Base-by-base conservation (phyloP, 768 basidiomycete genomes). In the Auriscalpium microsporum region DNA sequence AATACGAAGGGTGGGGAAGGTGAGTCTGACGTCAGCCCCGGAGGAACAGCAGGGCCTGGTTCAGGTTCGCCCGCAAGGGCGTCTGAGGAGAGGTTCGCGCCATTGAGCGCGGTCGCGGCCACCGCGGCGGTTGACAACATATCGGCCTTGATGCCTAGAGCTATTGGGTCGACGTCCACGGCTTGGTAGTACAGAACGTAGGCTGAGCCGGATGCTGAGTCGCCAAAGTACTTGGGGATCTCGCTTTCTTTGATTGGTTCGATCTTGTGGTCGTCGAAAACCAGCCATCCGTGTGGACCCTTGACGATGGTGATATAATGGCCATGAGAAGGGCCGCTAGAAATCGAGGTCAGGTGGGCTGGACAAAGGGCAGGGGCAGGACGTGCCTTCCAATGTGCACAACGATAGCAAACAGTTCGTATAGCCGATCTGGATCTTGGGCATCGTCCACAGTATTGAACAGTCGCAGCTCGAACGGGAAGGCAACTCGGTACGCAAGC, bases 151-250 rank as follows among this genome's bases (percentile, higher is more conserved):
- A 95, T 70, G 2, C 92, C 94, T 33, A 94, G 78, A 19, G 77
- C 73, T n/a, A 73, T 67, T 37, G 79, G 73, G 66, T 95, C 86
- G 54, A 98, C 78, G 68, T 97, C 93, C 36, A 79, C 84, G 23
- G 93, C 94, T 70, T 97, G 93, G 70, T 98, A 99, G 72, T 95
- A 98, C 38, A 99, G 77, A 23, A 98, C 94, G 68, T 99, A 99
- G 17, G 95, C 96, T 45, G 88, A 85, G 37, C 94, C 94, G 1
- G 84, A 75, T 63, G 81, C 80, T 11, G 79, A 87, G 66, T 98
- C 96, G 58, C 96, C 96, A 69, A 93, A 99, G 71, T 95, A 99
- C 65, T 86, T 87, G 50, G 84, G 79, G 57, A 99, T 94, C 58
- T 98, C 95, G 49, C 74, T 75, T 69, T 98, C 95, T 62, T 87